Conservation (phyloP, 2,329 filamentous ascomycete species). For the Didymella pinodella region DNA sequence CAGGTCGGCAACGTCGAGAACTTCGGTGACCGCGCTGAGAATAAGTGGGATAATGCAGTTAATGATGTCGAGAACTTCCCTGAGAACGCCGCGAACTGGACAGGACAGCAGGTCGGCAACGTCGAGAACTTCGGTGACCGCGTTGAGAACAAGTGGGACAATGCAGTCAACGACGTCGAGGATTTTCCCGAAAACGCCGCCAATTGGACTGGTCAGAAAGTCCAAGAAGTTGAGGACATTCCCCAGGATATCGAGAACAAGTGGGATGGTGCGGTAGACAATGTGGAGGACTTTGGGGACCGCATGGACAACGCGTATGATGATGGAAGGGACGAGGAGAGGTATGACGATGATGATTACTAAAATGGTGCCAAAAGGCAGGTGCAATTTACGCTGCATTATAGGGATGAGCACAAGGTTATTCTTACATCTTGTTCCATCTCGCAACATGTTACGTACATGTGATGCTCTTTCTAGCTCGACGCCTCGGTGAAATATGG, state of each 20-base stretch:
- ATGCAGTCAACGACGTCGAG: conserved; percentile 33
- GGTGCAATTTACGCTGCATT: not conserved
- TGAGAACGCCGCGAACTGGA: conserved; percentile 34
- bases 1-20: conserved; percentile 36
- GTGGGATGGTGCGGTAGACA: conserved; percentile 32
- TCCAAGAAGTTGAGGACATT: conserved; percentile 37
- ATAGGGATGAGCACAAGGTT: not conserved
- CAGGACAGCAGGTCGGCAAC: conserved; percentile 34
- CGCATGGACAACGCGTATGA: conserved; percentile 38
- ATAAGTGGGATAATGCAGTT: conserved; percentile 31
- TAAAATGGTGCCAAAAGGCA: not conserved
- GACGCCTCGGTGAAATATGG: no score
- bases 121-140: conserved; percentile 34
- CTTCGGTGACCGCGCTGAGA: conserved; percentile 33
- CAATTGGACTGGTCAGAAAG: conserved; percentile 34
- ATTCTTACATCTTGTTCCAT: not conserved
- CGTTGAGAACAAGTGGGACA: conserved; percentile 32
- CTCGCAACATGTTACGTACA: no score
- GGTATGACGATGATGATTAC: conserved; percentile 34
- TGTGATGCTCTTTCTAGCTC: no score
- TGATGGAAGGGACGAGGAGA: conserved; percentile 32
- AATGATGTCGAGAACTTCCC: conserved; percentile 38
- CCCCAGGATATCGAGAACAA: conserved; percentile 35
- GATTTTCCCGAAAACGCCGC: conserved; percentile 38
- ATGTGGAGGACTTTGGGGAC: conserved; percentile 31